Base-by-base conservation (phyloP, 495 filamentous ascomycete genomes). In the Penicillium atrosanguineum region DNA sequence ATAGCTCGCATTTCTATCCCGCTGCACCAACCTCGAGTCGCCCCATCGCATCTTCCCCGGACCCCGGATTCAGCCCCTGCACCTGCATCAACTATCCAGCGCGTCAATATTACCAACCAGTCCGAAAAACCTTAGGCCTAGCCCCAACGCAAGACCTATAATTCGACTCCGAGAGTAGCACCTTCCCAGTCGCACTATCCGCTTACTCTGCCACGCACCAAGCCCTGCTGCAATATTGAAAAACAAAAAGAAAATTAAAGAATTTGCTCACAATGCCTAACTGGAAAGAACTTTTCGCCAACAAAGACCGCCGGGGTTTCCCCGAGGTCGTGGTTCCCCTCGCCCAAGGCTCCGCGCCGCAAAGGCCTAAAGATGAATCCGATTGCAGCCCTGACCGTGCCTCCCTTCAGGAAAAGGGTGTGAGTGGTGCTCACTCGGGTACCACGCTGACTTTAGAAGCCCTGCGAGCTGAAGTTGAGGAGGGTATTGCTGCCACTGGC, bases 391-490 rank as follows among this genome's bases (percentile, higher is more conserved):
- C 69, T n/a, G 68, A 73, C 51, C 58, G 50, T 20, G 63, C 64
- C 21, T 53, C 60, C 21, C 54, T 65, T 29, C 58, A 68, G 37
- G 65, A 76, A 38, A 69, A 75, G 26, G 64, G 65, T n/a, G 55
- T 63, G 19, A 62, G 53, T 19, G 59, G 68, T 18, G 42, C 63
- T 42, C 61, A 59, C 19, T 52, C 64, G 28, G 61, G 62, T 49
- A 62, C 54, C 44, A 63, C 65, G 42, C 57, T 74, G 51, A 81
- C 78, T 16, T 54, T 82, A 26, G 77, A 82, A 50, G 64, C 60
- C 25, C 68, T 82, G 25, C 69, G 72, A 41, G 72, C 72, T 29
- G 80, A 82, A 51, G 63, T 82, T 44, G 74, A 79, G 43, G 43
- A 62, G 7, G 77, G 79, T 52, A 20, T 81, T 19, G 62, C 63